Percentiles rank a stretch among this genome's conserved stretches.
These are phyloP conservation scores for Pichia kudriavzevii DNA, from an alignment of 1,139 yeast species.

Conservation along the genomic window DNA sequence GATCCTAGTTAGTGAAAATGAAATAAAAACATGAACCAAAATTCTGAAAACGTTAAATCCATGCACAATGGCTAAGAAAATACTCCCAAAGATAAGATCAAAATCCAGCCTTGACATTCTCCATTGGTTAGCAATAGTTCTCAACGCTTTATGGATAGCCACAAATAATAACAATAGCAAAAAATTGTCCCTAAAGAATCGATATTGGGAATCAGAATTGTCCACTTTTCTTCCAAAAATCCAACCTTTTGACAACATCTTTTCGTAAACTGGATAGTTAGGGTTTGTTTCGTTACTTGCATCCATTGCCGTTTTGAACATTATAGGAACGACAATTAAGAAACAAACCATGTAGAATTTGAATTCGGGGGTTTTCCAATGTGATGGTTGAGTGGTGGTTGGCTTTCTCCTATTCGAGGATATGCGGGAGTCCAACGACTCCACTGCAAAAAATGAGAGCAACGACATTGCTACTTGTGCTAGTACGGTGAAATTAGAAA, in stretches of 20 bases:
- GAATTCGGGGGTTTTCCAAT: conserved; percentile 75
- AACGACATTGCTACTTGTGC: conserved; percentile 6
- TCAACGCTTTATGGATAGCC: conserved; percentile 43
- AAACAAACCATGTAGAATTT: conserved; percentile 57
- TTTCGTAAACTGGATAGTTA: conserved; percentile 60
- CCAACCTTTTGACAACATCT: conserved; percentile 66
- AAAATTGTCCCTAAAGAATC: conserved; percentile 79
- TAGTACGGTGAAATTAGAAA: too few relatives aligned
- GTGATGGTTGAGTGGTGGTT: conserved; percentile 41
- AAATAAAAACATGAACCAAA: conserved; percentile 45
- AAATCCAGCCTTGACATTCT: conserved; percentile 40
- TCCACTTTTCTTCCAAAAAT: conserved; percentile 74
- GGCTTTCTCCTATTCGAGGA: conserved; percentile 47
- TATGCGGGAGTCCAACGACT: conserved; percentile 63
- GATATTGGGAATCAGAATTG: conserved; percentile 83
- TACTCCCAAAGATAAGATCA: conserved; percentile 64
- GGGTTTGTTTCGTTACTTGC: conserved; percentile 73
- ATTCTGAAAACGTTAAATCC: conserved; percentile 68
- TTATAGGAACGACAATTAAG: conserved; percentile 64
- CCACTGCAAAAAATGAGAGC: conserved; percentile 39
- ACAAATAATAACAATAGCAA: conserved; percentile 51
- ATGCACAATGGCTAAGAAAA: conserved; percentile 69
- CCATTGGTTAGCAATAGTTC: conserved; percentile 31
- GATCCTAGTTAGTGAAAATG: conserved; percentile 46
- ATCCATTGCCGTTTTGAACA: conserved; percentile 74